Evolutionary conservation across 2,329 filamentous ascomycete species (phyloP).

Genomic region (Exophiala viscosa): DNA sequence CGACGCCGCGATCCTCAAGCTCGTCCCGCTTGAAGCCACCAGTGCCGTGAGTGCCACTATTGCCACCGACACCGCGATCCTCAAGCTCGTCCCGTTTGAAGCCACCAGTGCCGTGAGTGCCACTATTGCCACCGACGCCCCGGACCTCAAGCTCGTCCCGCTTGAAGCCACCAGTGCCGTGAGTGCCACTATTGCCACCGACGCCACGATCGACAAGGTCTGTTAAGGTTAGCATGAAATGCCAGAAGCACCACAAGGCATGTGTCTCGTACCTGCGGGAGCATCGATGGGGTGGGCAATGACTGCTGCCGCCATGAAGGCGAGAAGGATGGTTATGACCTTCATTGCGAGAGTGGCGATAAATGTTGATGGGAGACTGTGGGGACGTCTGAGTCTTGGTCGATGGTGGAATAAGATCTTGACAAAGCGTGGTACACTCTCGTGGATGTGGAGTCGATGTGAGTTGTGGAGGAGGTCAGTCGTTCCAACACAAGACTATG

Average conservation of each 20-base stretch:
- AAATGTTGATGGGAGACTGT: no score
- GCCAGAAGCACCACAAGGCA: no score
- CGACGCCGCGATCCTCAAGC: neutral
- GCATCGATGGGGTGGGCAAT: conserved; percentile 1
- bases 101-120: neutral
- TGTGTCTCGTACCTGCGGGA: neutral
- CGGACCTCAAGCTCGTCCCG: neutral
- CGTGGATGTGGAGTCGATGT: no score
- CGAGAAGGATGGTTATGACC: neutral
- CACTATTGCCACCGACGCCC: neutral
- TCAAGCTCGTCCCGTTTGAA: neutral
- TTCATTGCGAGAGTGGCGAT: neutral
- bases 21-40: neutral
- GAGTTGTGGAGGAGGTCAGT: no score
- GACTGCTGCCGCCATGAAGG: neutral
- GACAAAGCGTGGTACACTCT: no score
- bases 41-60: neutral
- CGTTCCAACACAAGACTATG: no score
- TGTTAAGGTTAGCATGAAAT: neutral
- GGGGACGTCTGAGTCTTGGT: no score
- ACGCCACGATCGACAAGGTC: neutral
- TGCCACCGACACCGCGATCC: neutral
- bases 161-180: neutral
- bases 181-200: neutral
- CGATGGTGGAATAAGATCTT: no score